phyloP scores from a whole-genome alignment of 371 early-diverging fungal species.

The Capillidium heterosporum region DNA sequence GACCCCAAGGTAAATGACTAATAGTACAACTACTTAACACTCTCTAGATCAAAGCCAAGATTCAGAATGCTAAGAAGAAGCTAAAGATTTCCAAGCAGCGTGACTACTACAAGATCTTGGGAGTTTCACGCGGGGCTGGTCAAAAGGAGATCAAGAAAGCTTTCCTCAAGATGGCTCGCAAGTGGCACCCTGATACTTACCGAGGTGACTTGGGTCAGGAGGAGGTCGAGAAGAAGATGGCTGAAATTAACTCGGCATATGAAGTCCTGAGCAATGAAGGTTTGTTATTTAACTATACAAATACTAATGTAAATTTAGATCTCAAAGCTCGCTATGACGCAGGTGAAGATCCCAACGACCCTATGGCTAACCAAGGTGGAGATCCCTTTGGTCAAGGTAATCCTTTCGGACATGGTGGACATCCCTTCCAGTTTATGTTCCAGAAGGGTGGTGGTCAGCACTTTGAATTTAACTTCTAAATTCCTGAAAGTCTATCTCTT shows the following conservation, averaged over 20 bases:
- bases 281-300: constrained; percentile 11
- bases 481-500: no score
- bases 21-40: neutral
- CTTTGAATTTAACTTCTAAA: no score
- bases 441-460: constrained; percentile 18
- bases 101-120: constrained; percentile 91
- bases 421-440: constrained; percentile 6
- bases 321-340: constrained; percentile 54
- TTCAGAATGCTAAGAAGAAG: constrained; percentile 44
- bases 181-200: constrained; percentile 84
- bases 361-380: constrained; percentile 28
- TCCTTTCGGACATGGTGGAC: constrained; percentile 5
- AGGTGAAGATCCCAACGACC: constrained; percentile 88
- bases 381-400: constrained; percentile 20
- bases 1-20: constrained; percentile 12
- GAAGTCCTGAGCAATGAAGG: constrained; percentile 70
- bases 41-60: constrained; percentile 28
- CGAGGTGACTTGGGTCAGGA: constrained; percentile 56
- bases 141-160: constrained; percentile 78
- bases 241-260: constrained; percentile 83
- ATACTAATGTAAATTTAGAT: neutral
- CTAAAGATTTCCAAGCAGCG: constrained; percentile 47
- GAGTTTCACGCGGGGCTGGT: constrained; percentile 54
- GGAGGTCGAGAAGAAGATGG: constrained; percentile 74
- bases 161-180: constrained; percentile 71